Percentiles rank a stretch among this genome's conserved stretches.
Conservation (phyloP, 2,329 filamentous ascomycete species). For the Talaromyces sp. region DNA sequence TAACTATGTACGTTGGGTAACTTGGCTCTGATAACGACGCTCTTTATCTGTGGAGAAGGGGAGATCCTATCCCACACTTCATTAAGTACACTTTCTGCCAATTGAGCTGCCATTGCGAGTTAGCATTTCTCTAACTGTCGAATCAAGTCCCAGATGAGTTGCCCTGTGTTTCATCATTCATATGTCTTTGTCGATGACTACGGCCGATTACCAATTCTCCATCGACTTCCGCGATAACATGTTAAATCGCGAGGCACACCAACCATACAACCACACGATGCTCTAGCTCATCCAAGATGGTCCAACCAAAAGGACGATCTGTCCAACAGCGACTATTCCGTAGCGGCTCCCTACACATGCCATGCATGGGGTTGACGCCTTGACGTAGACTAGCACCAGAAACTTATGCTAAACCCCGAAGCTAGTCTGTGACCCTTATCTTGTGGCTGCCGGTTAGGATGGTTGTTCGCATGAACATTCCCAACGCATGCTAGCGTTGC, state of each 20-base stretch:
- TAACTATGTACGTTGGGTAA: background rate
- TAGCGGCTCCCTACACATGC: background rate
- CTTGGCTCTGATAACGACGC: background rate
- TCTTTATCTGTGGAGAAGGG: slow-evolving; percentile 10
- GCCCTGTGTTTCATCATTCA: background rate
- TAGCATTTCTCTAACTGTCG: background rate
- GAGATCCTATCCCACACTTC: slow-evolving; percentile 17
- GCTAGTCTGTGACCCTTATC: slow-evolving; percentile 4
- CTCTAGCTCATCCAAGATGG: background rate
- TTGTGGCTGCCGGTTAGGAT: slow-evolving; percentile 10
- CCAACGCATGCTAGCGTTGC: slow-evolving; percentile 9
- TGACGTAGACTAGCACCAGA: background rate
- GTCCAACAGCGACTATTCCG: background rate
- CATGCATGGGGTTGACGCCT: slow-evolving; percentile 5
- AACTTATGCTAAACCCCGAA: background rate
- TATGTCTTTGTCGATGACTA: background rate
- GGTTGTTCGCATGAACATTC: slow-evolving; percentile 9
- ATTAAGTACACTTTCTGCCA: background rate
- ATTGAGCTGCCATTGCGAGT: slow-evolving; percentile 1
- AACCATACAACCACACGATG: background rate
- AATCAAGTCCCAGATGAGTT: slow-evolving; percentile 1
- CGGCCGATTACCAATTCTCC: background rate
- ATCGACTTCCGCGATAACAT: background rate
- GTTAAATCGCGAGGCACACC: background rate
- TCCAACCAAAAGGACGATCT: background rate